Percentiles rank a stretch among this genome's conserved stretches.
Conservation (phyloP, 202 grass and related monocot species). For the Schoenoplectus tabernaemontani region DNA sequence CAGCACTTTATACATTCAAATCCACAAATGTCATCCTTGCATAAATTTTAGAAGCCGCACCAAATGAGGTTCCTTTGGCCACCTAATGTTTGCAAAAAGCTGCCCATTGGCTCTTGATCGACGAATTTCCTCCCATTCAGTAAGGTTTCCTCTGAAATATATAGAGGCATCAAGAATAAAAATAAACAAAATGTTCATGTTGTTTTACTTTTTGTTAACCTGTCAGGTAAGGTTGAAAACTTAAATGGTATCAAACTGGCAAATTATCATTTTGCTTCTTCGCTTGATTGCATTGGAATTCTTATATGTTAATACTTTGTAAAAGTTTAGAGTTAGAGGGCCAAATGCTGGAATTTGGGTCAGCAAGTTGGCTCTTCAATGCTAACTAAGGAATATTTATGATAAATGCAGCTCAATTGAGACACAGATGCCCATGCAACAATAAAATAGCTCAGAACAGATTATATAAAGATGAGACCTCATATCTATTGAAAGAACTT, state of each 20-base stretch:
- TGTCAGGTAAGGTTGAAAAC: neutral
- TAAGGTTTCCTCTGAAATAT: constrained; percentile 46
- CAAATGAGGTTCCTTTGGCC: constrained; percentile 70
- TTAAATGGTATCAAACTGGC: neutral
- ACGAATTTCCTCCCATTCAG: constrained; percentile 56
- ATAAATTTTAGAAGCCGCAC: constrained; percentile 30
- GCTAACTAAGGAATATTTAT: neutral
- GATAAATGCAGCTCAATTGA: neutral
- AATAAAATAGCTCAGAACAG: neutral
- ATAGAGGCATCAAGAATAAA: constrained; percentile 23
- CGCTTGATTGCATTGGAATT: neutral
- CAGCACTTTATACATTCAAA: neutral
- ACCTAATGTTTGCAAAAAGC: constrained; percentile 70
- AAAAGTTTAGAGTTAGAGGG: neutral
- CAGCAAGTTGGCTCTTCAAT: neutral
- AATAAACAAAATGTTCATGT: constrained; percentile 12
- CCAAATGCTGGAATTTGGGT: neutral
- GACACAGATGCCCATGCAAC: neutral
- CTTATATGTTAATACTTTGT: neutral
- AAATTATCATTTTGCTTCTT: neutral
- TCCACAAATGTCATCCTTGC: neutral
- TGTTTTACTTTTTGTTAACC: neutral
- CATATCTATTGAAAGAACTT: constrained; percentile 60
- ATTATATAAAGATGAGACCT: constrained; percentile 38
- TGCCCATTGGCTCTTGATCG: constrained; percentile 53